A percentile compares a stretch with the other conserved stretches of the same genome.
Conservation (phyloP, 495 filamentous ascomycete genomes). For the Echria macrotheca region DNA sequence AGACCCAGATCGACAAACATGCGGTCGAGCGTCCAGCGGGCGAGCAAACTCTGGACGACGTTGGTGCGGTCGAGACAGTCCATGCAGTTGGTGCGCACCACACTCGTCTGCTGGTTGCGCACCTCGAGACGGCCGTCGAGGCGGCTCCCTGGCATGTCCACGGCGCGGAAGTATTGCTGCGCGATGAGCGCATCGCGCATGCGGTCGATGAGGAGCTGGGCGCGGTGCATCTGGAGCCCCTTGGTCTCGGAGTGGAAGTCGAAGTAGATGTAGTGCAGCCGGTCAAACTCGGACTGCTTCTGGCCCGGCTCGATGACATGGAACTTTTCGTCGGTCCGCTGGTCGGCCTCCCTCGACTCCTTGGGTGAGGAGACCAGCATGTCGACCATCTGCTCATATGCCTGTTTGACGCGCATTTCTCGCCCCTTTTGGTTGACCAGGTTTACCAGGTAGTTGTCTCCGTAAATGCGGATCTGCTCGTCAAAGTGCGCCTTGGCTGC, state of each 20-base stretch:
- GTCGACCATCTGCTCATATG: slow-evolving; percentile 84
- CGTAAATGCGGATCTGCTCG: slow-evolving; percentile 87
- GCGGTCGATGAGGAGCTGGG: slow-evolving; percentile 76
- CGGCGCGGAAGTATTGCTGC: slow-evolving; percentile 88
- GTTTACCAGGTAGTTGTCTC: slow-evolving; percentile 95
- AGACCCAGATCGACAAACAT: slow-evolving; percentile 80
- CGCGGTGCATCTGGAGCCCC: slow-evolving; percentile 86
- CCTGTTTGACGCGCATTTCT: slow-evolving; percentile 78
- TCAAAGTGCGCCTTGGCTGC: slow-evolving; percentile 82
- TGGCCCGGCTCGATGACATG: slow-evolving; percentile 62
- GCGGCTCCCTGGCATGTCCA: slow-evolving; percentile 68
- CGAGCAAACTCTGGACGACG: slow-evolving; percentile 93
- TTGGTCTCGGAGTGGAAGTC: slow-evolving; percentile 98
- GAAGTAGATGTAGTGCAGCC: slow-evolving; percentile 92
- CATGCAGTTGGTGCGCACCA: slow-evolving; percentile 98
- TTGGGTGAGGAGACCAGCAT: slow-evolving; percentile 62
- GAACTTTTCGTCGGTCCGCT: slow-evolving; percentile 69
- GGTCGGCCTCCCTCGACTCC: slow-evolving; percentile 54
- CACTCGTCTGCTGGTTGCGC: slow-evolving; percentile 71
- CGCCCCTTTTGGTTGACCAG: slow-evolving; percentile 92
- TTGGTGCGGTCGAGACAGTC: slow-evolving; percentile 98
- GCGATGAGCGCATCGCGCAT: slow-evolving; percentile 62
- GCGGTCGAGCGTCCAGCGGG: slow-evolving; percentile 76
- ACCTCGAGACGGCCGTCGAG: slow-evolving; percentile 66
- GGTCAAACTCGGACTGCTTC: slow-evolving; percentile 61